Base-by-base conservation (phyloP, 169 alveolate species). In the Cryptosporidium parvum region DNA sequence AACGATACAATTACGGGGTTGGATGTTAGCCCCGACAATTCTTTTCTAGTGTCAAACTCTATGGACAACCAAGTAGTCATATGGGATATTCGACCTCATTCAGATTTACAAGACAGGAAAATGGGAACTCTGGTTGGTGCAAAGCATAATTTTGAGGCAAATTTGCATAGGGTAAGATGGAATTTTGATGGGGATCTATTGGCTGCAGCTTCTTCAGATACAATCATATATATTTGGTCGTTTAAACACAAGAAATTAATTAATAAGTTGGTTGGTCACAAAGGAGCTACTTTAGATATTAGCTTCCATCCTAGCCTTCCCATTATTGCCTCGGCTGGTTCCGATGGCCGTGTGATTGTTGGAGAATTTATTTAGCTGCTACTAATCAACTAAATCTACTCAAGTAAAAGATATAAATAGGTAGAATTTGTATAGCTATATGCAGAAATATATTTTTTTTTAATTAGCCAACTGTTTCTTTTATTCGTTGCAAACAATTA, bases 201-300 rank as follows among this genome's bases (percentile, higher is more conserved):
- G 23, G 89, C 89, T 8, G 89, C 89, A 8, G 89, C 89, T 35
- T 80, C 89, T 16, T 80, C 89, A 10, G 89, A 80, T 62, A 4
- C 61, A 37, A 48, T 62, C 7, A 61, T 80, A 29, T 80, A 80
- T 42, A 80, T 80, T 42, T 80, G 89, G 89, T 80, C 89, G 1
- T 75, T 65, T 14, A 80, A 58, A 16, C 67, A 80, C n/a, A 59
- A 65, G 67, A 80, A 80, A 26, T 44, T 80, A 42, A 62, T 80
- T 42, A 59, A 80, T 31, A 80, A 80, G 51, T 69, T 80, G 26
- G 21, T 61, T 18, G 89, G 89, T 2, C 89, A 80, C 29, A 26
- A 44, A 29, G 89, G 89, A 62, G 89, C 89, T 18, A 80, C 89
- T 6, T 61, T 67, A 62, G 89, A 80, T 62, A 44, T 80, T 44